Conservation (phyloP, 495 filamentous ascomycete genomes). For the Penicillium tannophilum region DNA sequence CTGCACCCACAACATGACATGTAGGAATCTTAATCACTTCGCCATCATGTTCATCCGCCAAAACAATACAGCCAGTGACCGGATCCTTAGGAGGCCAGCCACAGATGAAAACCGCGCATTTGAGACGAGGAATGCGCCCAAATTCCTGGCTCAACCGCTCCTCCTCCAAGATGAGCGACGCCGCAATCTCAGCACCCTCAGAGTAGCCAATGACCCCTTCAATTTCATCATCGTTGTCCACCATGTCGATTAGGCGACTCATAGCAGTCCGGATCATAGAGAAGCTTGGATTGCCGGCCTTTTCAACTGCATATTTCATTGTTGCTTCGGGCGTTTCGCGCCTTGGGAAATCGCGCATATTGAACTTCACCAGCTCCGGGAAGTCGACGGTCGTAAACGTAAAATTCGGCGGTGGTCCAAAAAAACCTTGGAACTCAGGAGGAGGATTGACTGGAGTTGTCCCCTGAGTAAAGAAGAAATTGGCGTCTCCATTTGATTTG, state of each 20-base stretch:
- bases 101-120: constrained; percentile 57
- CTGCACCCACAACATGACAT: constrained; percentile 58
- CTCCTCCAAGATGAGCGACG: constrained; percentile 55
- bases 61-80: constrained; percentile 39
- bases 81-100: constrained; percentile 57
- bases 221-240: constrained; percentile 38
- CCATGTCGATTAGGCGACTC: constrained; percentile 21
- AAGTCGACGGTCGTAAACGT: constrained; percentile 20
- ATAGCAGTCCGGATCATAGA: constrained; percentile 13
- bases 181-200: constrained; percentile 61
- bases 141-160: constrained; percentile 31
- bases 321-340: constrained; percentile 26
- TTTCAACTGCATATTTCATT: constrained; percentile 14
- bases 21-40: constrained; percentile 54
- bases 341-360: constrained; percentile 25
- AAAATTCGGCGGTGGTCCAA: constrained; percentile 35
- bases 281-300: constrained; percentile 17
- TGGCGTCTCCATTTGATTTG: constrained; percentile 12
- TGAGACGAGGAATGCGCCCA: constrained; percentile 48
- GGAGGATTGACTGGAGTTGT: constrained; percentile 17
- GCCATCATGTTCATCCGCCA: constrained; percentile 49
- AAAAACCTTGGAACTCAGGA: constrained; percentile 24
- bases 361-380: constrained; percentile 11
- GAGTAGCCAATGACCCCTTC: constrained; percentile 59
- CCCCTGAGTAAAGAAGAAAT: constrained; percentile 33